Conservation (phyloP, 208 protist genomes). For the Borovskyia barvae region DNA sequence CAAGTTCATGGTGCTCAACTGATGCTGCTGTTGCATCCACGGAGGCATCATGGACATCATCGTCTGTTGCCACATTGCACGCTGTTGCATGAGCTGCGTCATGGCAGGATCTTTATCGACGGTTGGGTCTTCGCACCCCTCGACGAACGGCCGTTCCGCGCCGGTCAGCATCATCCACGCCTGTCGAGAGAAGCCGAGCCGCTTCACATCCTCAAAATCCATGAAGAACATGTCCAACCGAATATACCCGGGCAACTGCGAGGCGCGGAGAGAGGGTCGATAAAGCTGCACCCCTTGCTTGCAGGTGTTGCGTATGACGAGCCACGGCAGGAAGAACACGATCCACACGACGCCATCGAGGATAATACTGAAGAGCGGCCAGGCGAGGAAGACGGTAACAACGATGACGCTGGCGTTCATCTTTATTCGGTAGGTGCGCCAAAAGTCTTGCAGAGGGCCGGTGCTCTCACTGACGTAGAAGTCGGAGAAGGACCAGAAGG, state of each 20-base stretch:
- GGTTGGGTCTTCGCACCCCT: slow-evolving; percentile 48
- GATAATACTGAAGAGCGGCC: slow-evolving; percentile 67
- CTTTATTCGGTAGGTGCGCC: slow-evolving; percentile 38
- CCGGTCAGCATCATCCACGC: slow-evolving; percentile 76
- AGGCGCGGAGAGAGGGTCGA: slow-evolving; percentile 63
- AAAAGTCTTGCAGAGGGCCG: slow-evolving; percentile 62
- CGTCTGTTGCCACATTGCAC: slow-evolving; percentile 38
- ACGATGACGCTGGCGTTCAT: slow-evolving; percentile 50
- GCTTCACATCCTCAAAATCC: slow-evolving; percentile 71
- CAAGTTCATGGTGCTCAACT: slow-evolving; percentile 5
- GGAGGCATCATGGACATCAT: slow-evolving; percentile 32
- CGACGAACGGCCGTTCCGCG: slow-evolving; percentile 40
- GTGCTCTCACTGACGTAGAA: slow-evolving; percentile 51
- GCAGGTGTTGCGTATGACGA: slow-evolving; percentile 56
- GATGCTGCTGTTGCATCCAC: slow-evolving; percentile 17
- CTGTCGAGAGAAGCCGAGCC: slow-evolving; percentile 70
- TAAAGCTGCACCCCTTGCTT: slow-evolving; percentile 59
- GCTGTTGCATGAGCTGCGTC: slow-evolving; percentile 48
- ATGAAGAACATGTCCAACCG: slow-evolving; percentile 88
- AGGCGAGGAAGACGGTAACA: slow-evolving; percentile 74
- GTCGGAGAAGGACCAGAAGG: slow-evolving; percentile 53
- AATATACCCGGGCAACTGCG: slow-evolving; percentile 75
- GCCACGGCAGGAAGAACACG: slow-evolving; percentile 61
- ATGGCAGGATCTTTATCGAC: slow-evolving; percentile 72
- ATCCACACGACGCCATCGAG: slow-evolving; percentile 64